These are phyloP conservation scores for Phoma herbarum DNA, from an alignment of 2,329 filamentous ascomycete species.

Conservation along the genomic window DNA sequence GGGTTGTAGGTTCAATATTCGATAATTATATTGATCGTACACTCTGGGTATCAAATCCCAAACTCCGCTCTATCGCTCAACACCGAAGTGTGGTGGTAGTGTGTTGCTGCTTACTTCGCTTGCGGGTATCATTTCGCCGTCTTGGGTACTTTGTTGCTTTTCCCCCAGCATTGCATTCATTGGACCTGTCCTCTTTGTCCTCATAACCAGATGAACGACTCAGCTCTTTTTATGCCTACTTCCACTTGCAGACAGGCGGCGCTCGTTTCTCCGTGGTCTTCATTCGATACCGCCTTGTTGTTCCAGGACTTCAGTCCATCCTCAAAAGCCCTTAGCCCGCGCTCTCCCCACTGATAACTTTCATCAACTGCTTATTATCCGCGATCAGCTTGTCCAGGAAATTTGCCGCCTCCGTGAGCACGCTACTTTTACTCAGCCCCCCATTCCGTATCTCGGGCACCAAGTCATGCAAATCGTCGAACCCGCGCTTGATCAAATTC, in stretches of 20 bases:
- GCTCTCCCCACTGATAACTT: constrained; percentile 2
- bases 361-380: constrained; percentile 63
- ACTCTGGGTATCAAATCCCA: constrained; percentile 12
- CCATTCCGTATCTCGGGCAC: constrained; percentile 78
- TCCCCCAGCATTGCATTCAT: neutral
- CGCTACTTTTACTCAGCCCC: constrained; percentile 83
- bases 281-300: neutral
- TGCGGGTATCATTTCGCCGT: constrained; percentile 21
- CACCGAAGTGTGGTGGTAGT: neutral
- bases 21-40: constrained; percentile 1
- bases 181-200: too few species aligned
- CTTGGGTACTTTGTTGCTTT: neutral
- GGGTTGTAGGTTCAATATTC: neutral
- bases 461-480: constrained; percentile 78
- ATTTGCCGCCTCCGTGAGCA: constrained; percentile 77
- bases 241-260: too few species aligned
- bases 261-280: neutral
- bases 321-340: neutral
- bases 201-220: too few species aligned
- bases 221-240: too few species aligned
- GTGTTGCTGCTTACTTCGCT: neutral
- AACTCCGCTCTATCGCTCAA: constrained; percentile 8
- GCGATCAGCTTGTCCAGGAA: constrained; percentile 78
- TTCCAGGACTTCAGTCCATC: neutral
- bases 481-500: constrained; percentile 82